These are phyloP conservation scores for Lepiota subincarnata DNA, from an alignment of 768 basidiomycete genomes.

Conservation along the genomic window DNA sequence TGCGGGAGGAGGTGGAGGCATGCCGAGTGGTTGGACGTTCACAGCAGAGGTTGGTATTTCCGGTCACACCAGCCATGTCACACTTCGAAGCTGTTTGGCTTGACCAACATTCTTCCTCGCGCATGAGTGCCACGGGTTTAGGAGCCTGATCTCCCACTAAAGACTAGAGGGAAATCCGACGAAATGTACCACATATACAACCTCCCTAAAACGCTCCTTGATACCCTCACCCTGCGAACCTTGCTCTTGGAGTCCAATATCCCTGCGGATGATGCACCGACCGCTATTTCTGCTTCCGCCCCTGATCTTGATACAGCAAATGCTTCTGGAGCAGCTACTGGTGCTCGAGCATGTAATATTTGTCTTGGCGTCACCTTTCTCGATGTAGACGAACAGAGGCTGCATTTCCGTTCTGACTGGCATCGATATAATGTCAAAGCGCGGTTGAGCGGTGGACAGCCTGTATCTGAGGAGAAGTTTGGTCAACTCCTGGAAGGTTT, in stretches of 20 bases:
- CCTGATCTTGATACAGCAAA: slow-evolving; percentile 18
- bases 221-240: slow-evolving; percentile 66
- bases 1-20: no score
- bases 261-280: slow-evolving; percentile 15
- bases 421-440: slow-evolving; percentile 96
- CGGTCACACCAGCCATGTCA: no score
- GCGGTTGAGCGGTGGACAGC: slow-evolving; percentile 56
- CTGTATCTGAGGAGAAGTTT: slow-evolving; percentile 71
- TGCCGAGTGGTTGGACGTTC: no score
- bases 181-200: slow-evolving; percentile 59
- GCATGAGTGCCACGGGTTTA: no score
- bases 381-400: slow-evolving; percentile 77
- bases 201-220: slow-evolving; percentile 64
- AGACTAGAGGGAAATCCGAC: background rate
- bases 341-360: slow-evolving; percentile 62
- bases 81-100: no score
- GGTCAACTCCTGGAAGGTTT: slow-evolving; percentile 77
- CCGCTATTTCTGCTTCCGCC: slow-evolving; percentile 25
- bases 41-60: no score
- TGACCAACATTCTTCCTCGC: no score
- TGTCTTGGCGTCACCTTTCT: slow-evolving; percentile 67
- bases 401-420: slow-evolving; percentile 94
- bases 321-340: slow-evolving; percentile 27
- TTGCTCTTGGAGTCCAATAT: slow-evolving; percentile 33
- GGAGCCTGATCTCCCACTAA: background rate